Evolutionary conservation across 2,329 filamentous ascomycete genomes (phyloP).

Genomic region (Colletotrichum sansevieriae): DNA sequence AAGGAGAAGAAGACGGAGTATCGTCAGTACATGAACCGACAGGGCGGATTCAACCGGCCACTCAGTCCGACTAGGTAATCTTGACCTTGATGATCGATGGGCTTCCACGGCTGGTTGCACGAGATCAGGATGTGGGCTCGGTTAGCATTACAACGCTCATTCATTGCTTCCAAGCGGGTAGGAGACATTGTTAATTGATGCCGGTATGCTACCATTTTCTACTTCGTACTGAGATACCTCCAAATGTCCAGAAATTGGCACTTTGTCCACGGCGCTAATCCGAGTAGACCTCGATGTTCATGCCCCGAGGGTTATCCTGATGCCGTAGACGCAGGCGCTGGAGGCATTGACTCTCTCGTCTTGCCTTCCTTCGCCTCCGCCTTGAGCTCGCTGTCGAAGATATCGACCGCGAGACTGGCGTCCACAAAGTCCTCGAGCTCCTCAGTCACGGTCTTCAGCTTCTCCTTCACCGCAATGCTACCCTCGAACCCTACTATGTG

Average conservation of each 20-base stretch:
- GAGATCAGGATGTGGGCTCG: too few relatives aligned
- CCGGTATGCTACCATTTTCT: slow-evolving; percentile 8
- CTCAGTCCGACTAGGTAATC: slow-evolving; percentile 68
- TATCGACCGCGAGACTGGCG: slow-evolving; percentile 87
- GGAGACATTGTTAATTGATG: neutral
- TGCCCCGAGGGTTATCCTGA: slow-evolving; percentile 15
- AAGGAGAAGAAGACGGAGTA: slow-evolving; percentile 97
- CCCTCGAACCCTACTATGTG: slow-evolving; percentile 96
- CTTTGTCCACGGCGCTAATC: neutral
- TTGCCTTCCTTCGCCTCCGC: slow-evolving; percentile 62
- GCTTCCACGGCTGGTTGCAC: neutral
- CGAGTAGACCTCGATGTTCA: neutral
- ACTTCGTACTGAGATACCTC: slow-evolving; percentile 28
- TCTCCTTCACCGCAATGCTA: slow-evolving; percentile 90
- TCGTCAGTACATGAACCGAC: slow-evolving; percentile 94
- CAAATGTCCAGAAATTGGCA: slow-evolving; percentile 8
- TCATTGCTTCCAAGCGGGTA: neutral
- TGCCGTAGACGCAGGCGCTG: slow-evolving; percentile 34
- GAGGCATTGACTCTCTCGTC: slow-evolving; percentile 45
- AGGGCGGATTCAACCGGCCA: slow-evolving; percentile 85
- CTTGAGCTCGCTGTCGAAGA: slow-evolving; percentile 70
- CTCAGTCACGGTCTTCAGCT: slow-evolving; percentile 94
- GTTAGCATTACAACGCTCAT: neutral
- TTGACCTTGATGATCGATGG: neutral
- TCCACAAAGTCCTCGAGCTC: slow-evolving; percentile 97